These are phyloP conservation scores for Leccinum truebloodii DNA, from an alignment of 768 basidiomycete genomes.

Conservation along the genomic window DNA sequence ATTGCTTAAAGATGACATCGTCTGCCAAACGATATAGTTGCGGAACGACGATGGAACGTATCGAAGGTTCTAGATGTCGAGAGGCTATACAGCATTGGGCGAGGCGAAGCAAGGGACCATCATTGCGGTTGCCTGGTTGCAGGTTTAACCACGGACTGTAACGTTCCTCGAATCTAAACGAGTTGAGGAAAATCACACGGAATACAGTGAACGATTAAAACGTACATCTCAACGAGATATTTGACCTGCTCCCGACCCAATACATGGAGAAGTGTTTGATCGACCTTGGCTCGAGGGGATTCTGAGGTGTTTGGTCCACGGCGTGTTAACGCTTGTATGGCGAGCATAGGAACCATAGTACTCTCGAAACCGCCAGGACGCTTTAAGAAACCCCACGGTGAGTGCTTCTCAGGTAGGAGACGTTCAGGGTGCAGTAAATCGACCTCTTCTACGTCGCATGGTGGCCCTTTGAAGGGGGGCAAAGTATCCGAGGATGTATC, in stretches of 20 bases:
- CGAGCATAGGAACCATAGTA: slow-evolving; percentile 46
- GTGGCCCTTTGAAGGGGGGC: slow-evolving; percentile 21
- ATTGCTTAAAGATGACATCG: slow-evolving; percentile 38
- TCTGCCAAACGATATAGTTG: slow-evolving; percentile 44
- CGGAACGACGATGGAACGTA: slow-evolving; percentile 38
- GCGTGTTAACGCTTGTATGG: slow-evolving; percentile 43
- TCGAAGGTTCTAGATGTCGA: slow-evolving; percentile 41
- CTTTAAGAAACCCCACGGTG: slow-evolving; percentile 42
- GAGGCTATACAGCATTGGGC: slow-evolving; percentile 49
- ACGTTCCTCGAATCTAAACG: slow-evolving; percentile 41
- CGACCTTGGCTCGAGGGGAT: slow-evolving; percentile 22
- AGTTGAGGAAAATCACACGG: neutral
- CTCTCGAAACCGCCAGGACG: slow-evolving; percentile 43
- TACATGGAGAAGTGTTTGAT: slow-evolving; percentile 34
- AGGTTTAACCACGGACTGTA: slow-evolving; percentile 48
- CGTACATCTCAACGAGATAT: slow-evolving; percentile 42
- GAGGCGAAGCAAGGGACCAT: slow-evolving; percentile 40
- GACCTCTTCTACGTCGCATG: slow-evolving; percentile 27
- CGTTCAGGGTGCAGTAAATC: slow-evolving; percentile 36
- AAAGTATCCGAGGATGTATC: slow-evolving; percentile 13
- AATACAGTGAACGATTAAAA: neutral
- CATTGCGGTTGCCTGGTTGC: slow-evolving; percentile 32
- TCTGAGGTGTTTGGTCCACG: slow-evolving; percentile 25
- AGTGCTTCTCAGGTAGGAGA: slow-evolving; percentile 36
- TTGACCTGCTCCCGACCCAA: slow-evolving; percentile 37